These are phyloP conservation scores for Phylloboletellus chloephorus DNA, from an alignment of 1,284 basidiomycete species.

Conservation along the genomic window DNA sequence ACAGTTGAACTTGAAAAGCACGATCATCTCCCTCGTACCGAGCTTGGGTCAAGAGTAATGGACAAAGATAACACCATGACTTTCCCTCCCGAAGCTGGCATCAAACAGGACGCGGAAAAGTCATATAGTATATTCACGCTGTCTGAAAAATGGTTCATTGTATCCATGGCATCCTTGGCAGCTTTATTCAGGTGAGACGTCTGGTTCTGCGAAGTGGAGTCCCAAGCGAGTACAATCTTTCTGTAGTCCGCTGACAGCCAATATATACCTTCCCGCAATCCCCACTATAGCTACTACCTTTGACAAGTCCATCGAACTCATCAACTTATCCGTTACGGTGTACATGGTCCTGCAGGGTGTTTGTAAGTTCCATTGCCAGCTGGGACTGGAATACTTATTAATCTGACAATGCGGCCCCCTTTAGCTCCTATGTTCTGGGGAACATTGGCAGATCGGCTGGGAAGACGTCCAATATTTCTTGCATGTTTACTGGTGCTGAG, in stretches of 20 bases:
- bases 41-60: background rate
- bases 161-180: constrained; percentile 50
- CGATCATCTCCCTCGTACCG: background rate
- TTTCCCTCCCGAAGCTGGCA: background rate
- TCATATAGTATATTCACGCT: constrained; percentile 52
- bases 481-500: constrained; percentile 48
- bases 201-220: background rate
- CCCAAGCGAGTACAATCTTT: background rate
- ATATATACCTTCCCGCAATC: constrained; percentile 75
- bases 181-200: constrained; percentile 53
- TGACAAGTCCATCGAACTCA: constrained; percentile 57
- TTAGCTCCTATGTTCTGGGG: constrained; percentile 62
- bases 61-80: background rate
- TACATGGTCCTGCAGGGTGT: constrained; percentile 77
- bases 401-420: background rate
- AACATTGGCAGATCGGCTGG: constrained; percentile 50
- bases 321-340: constrained; percentile 74
- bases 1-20: constrained; percentile 8
- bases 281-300: constrained; percentile 61
- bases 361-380: constrained; percentile 35
- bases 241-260: constrained; percentile 62
- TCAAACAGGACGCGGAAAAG: constrained; percentile 7
- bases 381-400: background rate
- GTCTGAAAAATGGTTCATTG: constrained; percentile 65
- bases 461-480: constrained; percentile 52